phyloP scores from a whole-genome alignment of 371 early-diverging fungal species.

The Saksenaea oblongispora region DNA sequence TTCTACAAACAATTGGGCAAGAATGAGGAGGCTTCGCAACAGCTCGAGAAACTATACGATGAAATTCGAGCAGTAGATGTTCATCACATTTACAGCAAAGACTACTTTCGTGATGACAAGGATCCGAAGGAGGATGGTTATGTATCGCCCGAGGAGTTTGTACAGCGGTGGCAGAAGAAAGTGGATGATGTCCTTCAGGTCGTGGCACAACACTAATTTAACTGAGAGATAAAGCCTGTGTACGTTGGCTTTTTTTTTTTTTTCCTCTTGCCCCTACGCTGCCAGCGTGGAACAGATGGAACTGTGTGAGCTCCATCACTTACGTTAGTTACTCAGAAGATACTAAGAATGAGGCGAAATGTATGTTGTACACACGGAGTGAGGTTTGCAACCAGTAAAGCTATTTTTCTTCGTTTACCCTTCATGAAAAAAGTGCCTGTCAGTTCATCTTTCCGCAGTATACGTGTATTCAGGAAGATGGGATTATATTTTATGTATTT shows the following conservation, averaged over 20 bases:
- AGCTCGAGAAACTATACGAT: slow-evolving; percentile 24
- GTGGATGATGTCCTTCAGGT: slow-evolving; percentile 6
- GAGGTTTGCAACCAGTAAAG: too few relatives aligned
- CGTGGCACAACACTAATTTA: not conserved
- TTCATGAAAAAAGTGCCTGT: too few relatives aligned
- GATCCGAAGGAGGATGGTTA: slow-evolving; percentile 4
- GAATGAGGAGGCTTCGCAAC: slow-evolving; percentile 20
- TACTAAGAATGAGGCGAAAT: too few relatives aligned
- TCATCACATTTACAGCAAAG: slow-evolving; percentile 33
- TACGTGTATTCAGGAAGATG: too few relatives aligned
- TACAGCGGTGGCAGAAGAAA: slow-evolving; percentile 14
- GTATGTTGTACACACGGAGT: too few relatives aligned
- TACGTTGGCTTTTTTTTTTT: not conserved
- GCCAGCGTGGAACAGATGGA: not conserved
- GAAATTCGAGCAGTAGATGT: slow-evolving; percentile 37
- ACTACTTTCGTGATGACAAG: slow-evolving; percentile 32
- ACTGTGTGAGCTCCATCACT: too few relatives aligned
- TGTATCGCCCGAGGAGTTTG: slow-evolving; percentile 15
- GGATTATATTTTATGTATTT: not conserved
- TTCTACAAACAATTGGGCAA: slow-evolving; percentile 31
- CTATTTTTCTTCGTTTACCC: too few relatives aligned
- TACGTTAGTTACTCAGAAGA: too few relatives aligned
- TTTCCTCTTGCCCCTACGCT: not conserved
- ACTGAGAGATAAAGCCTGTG: not conserved
- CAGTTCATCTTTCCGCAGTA: too few relatives aligned